phyloP scores from a whole-genome alignment of 148 eudicot species.

The Chenopodium album region DNA sequence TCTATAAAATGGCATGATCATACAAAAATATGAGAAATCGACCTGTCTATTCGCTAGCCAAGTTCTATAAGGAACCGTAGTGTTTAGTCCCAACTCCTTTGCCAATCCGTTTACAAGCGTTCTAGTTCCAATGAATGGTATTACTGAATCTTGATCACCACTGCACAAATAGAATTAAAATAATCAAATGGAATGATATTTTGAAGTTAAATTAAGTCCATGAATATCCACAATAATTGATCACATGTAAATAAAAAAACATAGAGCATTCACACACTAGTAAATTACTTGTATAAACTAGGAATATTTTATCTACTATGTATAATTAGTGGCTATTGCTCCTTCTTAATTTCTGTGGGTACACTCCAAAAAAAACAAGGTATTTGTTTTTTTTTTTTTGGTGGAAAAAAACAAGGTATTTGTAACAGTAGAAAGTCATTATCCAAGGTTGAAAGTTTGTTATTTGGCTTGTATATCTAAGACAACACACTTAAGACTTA shows the following conservation, averaged over 20 bases:
- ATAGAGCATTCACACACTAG: neutral
- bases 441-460: no score
- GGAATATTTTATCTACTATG: no score
- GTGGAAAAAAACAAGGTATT: no score
- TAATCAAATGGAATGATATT: no score
- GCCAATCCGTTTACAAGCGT: slow-evolving; percentile 48
- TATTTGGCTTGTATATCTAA: no score
- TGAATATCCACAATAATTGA: neutral
- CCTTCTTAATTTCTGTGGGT: no score
- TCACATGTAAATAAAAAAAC: neutral
- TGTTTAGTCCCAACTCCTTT: slow-evolving; percentile 41
- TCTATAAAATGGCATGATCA: neutral
- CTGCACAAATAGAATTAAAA: slow-evolving; percentile 12
- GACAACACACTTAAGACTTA: no score
- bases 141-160: slow-evolving; percentile 67
- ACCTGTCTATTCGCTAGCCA: slow-evolving; percentile 75
- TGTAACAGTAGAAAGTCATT: no score
- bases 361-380: no score
- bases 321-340: no score
- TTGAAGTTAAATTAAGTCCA: neutral
- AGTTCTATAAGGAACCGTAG: slow-evolving; percentile 51
- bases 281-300: no score
- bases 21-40: neutral
- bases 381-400: no score
- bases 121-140: slow-evolving; percentile 59